Base-by-base conservation (phyloP, 768 basidiomycete species). In the Lentinus tigrinus region DNA sequence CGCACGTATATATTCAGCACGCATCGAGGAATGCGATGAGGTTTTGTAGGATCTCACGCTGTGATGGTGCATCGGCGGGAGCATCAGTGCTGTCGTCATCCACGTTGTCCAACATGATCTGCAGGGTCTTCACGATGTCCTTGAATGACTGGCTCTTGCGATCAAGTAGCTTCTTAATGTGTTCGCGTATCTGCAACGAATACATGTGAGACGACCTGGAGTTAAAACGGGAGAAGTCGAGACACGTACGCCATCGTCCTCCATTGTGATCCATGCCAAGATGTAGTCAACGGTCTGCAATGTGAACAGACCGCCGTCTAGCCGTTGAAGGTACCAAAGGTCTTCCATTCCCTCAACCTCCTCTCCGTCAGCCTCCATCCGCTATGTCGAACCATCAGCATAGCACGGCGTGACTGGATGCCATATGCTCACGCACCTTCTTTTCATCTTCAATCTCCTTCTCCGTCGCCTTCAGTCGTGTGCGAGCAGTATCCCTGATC, bases 271-370 rank as follows among this genome's bases (percentile, higher is more conserved):
- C 97, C 97, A 99, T 5, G 91, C 94, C 38, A 98, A 73, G 58
- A 98, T 90, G 65, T 95, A 98, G 71, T 98, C 96, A 39, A 93
- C 83, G 17, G 88, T 93, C 67, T 98, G 96, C 8, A 98, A 73
- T 1, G 88, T 89, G 68, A 91, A 94, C 43, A 97, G 73, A 0
- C 97, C 97, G 2, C 87, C 85, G 56, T 97, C 94, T 36, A 98
- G 74, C 54, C 89, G 82, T 31, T 87, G 85, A n/a, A 97, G 75
- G 75, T 98, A 98, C 79, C 87, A 90, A 17, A 81, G 63, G 28
- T 92, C 88, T 64, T 90, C 86, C 58, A 88, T 81, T 31, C 88
- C 89, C 1, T 74, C 77, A 4, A 85, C 64, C 52, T 80, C 79
- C 44, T 89, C 88, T 1, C 80, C 83, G 37, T 85, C 82, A 23